A percentile compares a stretch with the other conserved stretches of the same genome.
These are phyloP conservation scores for Neurospora pannonica DNA, from an alignment of 495 filamentous ascomycete genomes.

Conservation along the genomic window DNA sequence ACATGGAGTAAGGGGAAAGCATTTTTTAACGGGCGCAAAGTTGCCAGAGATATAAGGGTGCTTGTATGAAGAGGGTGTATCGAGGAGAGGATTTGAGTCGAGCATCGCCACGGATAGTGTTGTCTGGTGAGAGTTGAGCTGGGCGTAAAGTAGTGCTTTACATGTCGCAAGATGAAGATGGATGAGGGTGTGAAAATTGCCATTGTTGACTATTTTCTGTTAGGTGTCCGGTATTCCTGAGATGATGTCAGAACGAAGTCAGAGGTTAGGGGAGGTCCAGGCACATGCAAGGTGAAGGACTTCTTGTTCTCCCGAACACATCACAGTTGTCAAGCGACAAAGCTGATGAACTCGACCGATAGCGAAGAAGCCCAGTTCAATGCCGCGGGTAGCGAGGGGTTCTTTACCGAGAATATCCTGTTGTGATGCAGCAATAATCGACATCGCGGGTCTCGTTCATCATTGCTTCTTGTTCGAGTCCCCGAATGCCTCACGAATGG, in stretches of 20 bases:
- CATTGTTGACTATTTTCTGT: background rate
- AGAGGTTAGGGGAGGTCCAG: background rate
- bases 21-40: slow-evolving; percentile 50
- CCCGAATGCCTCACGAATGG: no score
- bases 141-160: background rate
- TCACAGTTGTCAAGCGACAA: background rate
- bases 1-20: slow-evolving; percentile 40
- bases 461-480: no score
- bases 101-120: background rate
- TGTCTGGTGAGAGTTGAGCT: background rate
- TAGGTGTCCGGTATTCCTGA: background rate
- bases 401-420: background rate
- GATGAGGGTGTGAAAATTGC: background rate
- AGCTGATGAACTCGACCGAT: background rate
- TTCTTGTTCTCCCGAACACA: background rate
- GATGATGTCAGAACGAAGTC: background rate
- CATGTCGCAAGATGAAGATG: background rate
- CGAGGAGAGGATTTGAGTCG: background rate
- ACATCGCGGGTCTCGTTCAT: no score
- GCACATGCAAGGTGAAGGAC: background rate
- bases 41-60: slow-evolving; percentile 48
- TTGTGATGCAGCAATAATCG: background rate
- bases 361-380: background rate
- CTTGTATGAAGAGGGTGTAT: background rate
- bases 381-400: background rate